Base-by-base conservation (phyloP, 768 basidiomycete species). In the Tubosaeta sp. region DNA sequence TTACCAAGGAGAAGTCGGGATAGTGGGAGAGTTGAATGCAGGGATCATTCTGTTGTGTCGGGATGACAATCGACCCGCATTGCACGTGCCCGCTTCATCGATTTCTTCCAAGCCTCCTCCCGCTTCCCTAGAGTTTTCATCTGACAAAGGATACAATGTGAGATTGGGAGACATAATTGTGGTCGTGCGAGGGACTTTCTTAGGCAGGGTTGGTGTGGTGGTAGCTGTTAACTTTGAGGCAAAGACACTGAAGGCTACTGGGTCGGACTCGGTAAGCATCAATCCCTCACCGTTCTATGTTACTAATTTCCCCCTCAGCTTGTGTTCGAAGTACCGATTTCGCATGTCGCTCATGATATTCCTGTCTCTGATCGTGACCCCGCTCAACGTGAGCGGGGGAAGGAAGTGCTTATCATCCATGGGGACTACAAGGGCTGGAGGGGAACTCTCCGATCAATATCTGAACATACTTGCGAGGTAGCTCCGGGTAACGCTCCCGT, bases 401-500 rank as follows among this genome's bases (percentile, higher is more conserved):
- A 47, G 34, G 45, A 50, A 3, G 49, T 54, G 1, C 4, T 50
- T 6, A 50, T 50, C n/a, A 46, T 54, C n/a, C 3, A 21, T 4
- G 41, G 49, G 1, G 12, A 54, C 1, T 46, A 39, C 12, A 54
- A 47, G 13, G 48, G 52, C 14, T 53, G 52, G 52, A 29, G n/a
- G 12, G 42, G 52, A 13, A 48, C 32, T 0, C 35, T 53, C 10
- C 18, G 40, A 8, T n/a, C 12, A 24, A 16, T 53, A 13, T n/a
- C 18, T 3, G 3, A 7, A 21, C 13, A 45, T 6, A 27, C 3
- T 4, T 53, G 52, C 35, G 14, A 11, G 9, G 52, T 53, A 16
- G 29, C 42, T 25, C 21, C 24, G 6, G 46, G 46, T 5, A 31
- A 30, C 10, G 31, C 31, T 1, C 5, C 25, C 7, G 6, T n/a